These are phyloP conservation scores for Pisolithus microcarpus DNA, from an alignment of 768 basidiomycete genomes.

Conservation along the genomic window DNA sequence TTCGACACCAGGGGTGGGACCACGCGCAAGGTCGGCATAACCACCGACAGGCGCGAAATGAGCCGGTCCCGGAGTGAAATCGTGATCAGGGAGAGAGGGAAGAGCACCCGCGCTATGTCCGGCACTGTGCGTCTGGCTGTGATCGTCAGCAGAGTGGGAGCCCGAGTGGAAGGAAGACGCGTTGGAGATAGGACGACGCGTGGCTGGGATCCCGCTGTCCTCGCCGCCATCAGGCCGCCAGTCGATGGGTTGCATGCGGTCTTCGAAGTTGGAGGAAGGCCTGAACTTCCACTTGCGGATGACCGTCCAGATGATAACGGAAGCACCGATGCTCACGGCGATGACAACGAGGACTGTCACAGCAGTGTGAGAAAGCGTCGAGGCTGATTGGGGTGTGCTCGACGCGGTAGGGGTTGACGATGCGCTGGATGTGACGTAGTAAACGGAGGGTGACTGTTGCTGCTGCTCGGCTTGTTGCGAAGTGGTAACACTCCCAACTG, in stretches of 20 bases:
- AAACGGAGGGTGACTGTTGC: slow-evolving; percentile 51
- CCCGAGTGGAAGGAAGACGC: slow-evolving; percentile 67
- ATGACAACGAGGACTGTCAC: slow-evolving; percentile 63
- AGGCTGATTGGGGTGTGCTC: slow-evolving; percentile 14
- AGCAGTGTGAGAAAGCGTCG: slow-evolving; percentile 38
- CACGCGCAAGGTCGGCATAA: slow-evolving; percentile 77
- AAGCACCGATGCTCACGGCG: slow-evolving; percentile 58
- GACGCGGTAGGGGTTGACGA: slow-evolving; percentile 18
- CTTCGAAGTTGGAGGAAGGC: slow-evolving; percentile 72
- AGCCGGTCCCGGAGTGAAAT: slow-evolving; percentile 61
- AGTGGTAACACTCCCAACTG: slow-evolving; percentile 24
- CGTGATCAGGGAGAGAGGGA: slow-evolving; percentile 58
- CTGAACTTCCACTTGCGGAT: slow-evolving; percentile 91
- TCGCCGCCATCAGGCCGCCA: slow-evolving; percentile 62
- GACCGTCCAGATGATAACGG: slow-evolving; percentile 77
- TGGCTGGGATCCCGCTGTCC: slow-evolving; percentile 38
- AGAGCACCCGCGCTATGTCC: slow-evolving; percentile 25
- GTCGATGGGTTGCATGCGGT: slow-evolving; percentile 81
- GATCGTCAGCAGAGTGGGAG: slow-evolving; percentile 29
- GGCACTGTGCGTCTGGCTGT: slow-evolving; percentile 27
- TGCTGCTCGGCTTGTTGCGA: slow-evolving; percentile 23
- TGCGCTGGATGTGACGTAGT: slow-evolving; percentile 22
- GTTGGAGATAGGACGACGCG: slow-evolving; percentile 45
- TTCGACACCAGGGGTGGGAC: slow-evolving; percentile 59
- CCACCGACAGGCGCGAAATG: slow-evolving; percentile 63